Conservation (phyloP, 805 yeast genomes). For the Candida insectalens region DNA sequence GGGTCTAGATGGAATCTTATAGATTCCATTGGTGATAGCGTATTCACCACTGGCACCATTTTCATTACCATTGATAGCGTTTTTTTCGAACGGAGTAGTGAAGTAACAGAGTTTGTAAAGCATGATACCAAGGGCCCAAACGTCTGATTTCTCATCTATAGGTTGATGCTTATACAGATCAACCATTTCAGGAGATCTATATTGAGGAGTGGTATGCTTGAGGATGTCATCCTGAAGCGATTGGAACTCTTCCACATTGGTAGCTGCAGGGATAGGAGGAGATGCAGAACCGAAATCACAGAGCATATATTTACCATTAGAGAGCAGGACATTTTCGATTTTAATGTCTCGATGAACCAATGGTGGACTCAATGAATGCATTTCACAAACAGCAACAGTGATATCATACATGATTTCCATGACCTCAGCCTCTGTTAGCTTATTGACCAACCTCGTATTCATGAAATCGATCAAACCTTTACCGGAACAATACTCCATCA, state of each 20-base stretch:
- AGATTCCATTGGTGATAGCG: slow-evolving; percentile 50
- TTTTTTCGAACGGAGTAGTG: slow-evolving; percentile 71
- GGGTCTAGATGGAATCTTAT: slow-evolving; percentile 45
- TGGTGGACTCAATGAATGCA: slow-evolving; percentile 48
- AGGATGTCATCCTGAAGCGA: slow-evolving; percentile 57
- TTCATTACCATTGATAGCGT: slow-evolving; percentile 25
- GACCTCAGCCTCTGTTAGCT: slow-evolving; percentile 61
- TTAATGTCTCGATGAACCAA: slow-evolving; percentile 73
- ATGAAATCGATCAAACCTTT: slow-evolving; percentile 73
- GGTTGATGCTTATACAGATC: slow-evolving; percentile 61
- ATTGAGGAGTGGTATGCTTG: slow-evolving; percentile 79
- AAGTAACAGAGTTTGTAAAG: slow-evolving; percentile 71
- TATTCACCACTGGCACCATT: slow-evolving; percentile 39
- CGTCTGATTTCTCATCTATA: slow-evolving; percentile 73
- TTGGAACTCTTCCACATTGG: slow-evolving; percentile 48
- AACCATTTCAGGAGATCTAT: slow-evolving; percentile 78
- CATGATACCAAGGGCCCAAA: slow-evolving; percentile 80
- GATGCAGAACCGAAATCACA: slow-evolving; percentile 83
- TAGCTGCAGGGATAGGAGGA: slow-evolving; percentile 53
- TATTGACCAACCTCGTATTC: slow-evolving; percentile 60
- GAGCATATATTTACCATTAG: slow-evolving; percentile 51
- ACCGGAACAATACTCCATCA: slow-evolving; percentile 73
- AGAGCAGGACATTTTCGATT: slow-evolving; percentile 69
- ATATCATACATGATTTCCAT: slow-evolving; percentile 59
- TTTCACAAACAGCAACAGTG: slow-evolving; percentile 65